Evolutionary conservation across 495 filamentous ascomycete genomes (phyloP), one percentile per base, ranked within the genome.

Genomic region (Tuber aestivum): DNA sequence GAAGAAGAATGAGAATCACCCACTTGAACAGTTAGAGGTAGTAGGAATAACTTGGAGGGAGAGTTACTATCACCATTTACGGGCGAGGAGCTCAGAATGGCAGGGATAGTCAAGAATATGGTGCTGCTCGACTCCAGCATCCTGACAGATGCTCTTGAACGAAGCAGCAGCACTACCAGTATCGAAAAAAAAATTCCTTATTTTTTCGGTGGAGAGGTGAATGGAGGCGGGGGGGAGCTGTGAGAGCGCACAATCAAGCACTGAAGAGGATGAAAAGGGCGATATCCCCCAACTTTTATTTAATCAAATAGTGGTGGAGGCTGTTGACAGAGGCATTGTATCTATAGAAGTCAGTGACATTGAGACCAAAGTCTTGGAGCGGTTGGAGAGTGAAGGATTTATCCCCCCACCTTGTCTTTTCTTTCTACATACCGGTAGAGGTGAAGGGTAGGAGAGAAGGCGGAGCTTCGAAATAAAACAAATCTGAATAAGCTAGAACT

Each of bases 401-500:
- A 35, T 61, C 50, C 7, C 50, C 7, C 50, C n/a, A 35, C 3
- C 10, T 16, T 32, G 56, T 65, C 32, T 14, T 27, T 35, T 35
- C 14, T 35, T 32, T 65, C 56, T 35, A 65, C 27, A 27, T 32
- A 14, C 41, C 12, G 14, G 12, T 44, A 32, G 56, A 61, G 27
- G n/a, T 61, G 56, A n/a, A 14, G 56, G 14, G 12, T 32, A 8
- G 5, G 12, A 35, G 56, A 12, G 18, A 65, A 14, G 27, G 16
- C 14, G 27, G 56, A 65, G 56, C 56, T 27, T 65, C 27, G 14
- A 65, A 35, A 35, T 65, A 35, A 65, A 72, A 65, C 27, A 73
- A 73, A n/a, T 42, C 4, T 38, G 23, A 23, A 27, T 41, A 69
- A 56, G 42, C 41, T 41, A 75, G 65, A 75, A 41, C 41, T 41